Evolutionary conservation across 139 green algal species (phyloP).

Genomic region (Picochlorum sp.): DNA sequence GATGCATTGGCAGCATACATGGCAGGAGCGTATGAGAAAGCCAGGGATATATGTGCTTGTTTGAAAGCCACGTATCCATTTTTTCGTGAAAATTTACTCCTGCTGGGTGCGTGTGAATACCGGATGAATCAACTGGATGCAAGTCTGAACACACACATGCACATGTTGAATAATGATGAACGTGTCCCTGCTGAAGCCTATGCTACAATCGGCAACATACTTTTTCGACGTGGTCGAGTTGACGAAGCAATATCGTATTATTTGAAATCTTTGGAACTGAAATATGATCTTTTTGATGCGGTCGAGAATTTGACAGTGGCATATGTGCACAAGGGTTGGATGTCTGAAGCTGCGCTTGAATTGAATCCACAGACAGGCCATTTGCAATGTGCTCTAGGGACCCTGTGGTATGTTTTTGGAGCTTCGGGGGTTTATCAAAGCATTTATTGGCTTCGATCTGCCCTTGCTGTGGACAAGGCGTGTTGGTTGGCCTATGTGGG

Average conservation of each 20-base stretch:
- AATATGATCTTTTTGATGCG: constrained; percentile 62
- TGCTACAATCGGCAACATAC: constrained; percentile 65
- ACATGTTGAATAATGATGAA: constrained; percentile 48
- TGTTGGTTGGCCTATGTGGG: constrained; percentile 69
- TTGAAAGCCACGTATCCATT: too few species aligned
- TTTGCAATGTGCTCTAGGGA: constrained; percentile 44
- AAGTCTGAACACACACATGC: too few species aligned
- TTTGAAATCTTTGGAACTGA: constrained; percentile 58
- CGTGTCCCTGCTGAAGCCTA: constrained; percentile 32
- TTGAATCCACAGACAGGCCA: constrained; percentile 37
- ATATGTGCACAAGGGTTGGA: constrained; percentile 56
- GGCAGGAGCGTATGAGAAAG: too few species aligned
- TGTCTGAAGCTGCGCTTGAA: constrained; percentile 55
- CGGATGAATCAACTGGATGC: constrained; percentile 39
- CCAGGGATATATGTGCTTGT: too few species aligned
- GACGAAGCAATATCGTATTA: constrained; percentile 83
- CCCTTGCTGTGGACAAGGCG: too few species aligned
- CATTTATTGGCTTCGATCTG: too few species aligned
- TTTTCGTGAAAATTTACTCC: constrained; percentile 57
- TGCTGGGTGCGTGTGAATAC: constrained; percentile 75
- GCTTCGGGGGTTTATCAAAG: constrained; percentile 24
- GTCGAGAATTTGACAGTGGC: constrained; percentile 71
- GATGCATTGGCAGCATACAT: too few species aligned
- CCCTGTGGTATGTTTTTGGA: constrained; percentile 72
- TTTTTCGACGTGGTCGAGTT: constrained; percentile 64